These are phyloP conservation scores for Neofusicoccum umdonicola DNA, from an alignment of 2,329 filamentous ascomycete genomes.

Conservation along the genomic window DNA sequence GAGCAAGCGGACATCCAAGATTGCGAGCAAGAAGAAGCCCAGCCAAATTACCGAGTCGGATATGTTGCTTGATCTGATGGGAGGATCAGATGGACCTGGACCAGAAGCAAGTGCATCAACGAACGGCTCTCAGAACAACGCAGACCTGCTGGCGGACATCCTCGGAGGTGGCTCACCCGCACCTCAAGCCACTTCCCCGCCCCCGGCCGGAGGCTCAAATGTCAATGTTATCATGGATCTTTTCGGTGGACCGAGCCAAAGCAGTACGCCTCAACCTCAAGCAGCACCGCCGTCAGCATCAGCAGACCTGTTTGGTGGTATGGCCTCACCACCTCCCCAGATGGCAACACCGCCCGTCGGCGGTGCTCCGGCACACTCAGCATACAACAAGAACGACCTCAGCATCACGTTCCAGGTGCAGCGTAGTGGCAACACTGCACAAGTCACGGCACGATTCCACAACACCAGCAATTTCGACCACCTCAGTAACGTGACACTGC, in stretches of 20 bases:
- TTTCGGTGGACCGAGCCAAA: constrained; percentile 57
- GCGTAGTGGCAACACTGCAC: constrained; percentile 74
- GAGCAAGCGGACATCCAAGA: constrained; percentile 49
- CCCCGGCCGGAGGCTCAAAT: constrained; percentile 36
- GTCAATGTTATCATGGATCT: constrained; percentile 81
- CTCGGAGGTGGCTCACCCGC: constrained; percentile 66
- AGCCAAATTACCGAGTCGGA: constrained; percentile 88
- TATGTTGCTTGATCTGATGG: constrained; percentile 89
- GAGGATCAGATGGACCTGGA: constrained; percentile 66
- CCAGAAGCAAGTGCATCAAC: constrained; percentile 53
- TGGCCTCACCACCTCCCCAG: constrained; percentile 49
- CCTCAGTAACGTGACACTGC: constrained; percentile 75
- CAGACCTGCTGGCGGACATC: constrained; percentile 88
- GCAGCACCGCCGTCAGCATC: constrained; percentile 39
- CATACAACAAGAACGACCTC: constrained; percentile 84
- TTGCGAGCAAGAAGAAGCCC: constrained; percentile 69
- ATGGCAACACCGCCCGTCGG: constrained; percentile 39
- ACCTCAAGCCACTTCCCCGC: constrained; percentile 38
- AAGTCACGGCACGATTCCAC: constrained; percentile 79
- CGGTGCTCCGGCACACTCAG: constrained; percentile 58
- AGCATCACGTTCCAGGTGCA: constrained; percentile 79
- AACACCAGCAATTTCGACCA: constrained; percentile 67
- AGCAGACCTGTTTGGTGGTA: constrained; percentile 44
- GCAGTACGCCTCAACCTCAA: constrained; percentile 36
- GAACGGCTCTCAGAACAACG: constrained; percentile 67